Percentiles rank a stretch among this genome's conserved stretches.
phyloP scores from a whole-genome alignment of 192 early-diverging fungal genomes.

The Backusella parvicylindrica region DNA sequence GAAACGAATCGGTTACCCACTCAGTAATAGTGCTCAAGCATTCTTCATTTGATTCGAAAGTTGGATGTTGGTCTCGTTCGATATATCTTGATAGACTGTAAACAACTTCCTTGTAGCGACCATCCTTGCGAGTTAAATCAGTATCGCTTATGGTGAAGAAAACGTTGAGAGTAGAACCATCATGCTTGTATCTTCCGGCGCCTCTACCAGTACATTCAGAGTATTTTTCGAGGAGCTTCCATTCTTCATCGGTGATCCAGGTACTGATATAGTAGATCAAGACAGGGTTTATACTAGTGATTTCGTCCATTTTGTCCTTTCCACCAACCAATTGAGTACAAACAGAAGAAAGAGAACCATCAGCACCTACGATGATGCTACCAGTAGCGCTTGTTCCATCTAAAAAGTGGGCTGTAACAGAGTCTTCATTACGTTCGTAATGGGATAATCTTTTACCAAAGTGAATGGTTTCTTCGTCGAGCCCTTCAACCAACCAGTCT shows the following conservation, averaged over 20 bases:
- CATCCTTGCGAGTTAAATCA: neutral
- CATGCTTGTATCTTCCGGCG: neutral
- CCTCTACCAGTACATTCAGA: neutral
- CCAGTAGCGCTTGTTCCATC: slow-evolving; percentile 21
- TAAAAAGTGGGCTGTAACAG: slow-evolving; percentile 12
- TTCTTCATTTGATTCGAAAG: neutral
- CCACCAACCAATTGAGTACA: slow-evolving; percentile 15
- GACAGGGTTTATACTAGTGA: neutral
- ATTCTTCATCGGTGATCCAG: slow-evolving; percentile 11
- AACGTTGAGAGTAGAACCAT: neutral
- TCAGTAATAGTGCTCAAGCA: neutral
- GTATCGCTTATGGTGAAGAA: neutral
- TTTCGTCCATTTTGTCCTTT: neutral
- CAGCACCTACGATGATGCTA: slow-evolving; percentile 30
- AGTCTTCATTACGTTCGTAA: slow-evolving; percentile 6
- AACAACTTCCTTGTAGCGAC: neutral
- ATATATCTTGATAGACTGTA: neutral
- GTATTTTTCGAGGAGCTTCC: neutral
- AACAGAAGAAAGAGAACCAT: slow-evolving; percentile 29
- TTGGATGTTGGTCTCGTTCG: neutral
- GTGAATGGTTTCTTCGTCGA: neutral
- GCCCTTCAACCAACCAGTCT: neutral
- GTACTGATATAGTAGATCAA: neutral
- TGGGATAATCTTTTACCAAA: slow-evolving; percentile 17
- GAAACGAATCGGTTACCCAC: neutral